These are phyloP conservation scores for Aspergillus ustus DNA, from an alignment of 2,329 filamentous ascomycete species.

Conservation along the genomic window DNA sequence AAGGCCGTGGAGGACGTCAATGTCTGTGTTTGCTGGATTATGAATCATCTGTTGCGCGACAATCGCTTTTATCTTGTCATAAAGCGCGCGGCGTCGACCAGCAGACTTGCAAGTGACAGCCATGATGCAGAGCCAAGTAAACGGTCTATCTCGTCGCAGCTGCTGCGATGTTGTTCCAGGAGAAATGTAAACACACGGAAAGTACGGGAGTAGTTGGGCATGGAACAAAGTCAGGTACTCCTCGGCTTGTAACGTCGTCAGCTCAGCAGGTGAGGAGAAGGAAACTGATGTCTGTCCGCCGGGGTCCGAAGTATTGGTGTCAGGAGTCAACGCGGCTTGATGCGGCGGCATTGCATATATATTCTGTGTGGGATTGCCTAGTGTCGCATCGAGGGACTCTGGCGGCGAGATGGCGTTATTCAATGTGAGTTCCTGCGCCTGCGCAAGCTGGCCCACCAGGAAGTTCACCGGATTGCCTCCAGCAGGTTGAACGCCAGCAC, in stretches of 20 bases:
- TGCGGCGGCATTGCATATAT: not conserved
- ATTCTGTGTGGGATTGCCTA: not conserved
- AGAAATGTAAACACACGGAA: constrained; percentile 53
- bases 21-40: constrained; percentile 42
- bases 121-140: constrained; percentile 57
- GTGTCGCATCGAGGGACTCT: not conserved
- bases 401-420: constrained; percentile 2
- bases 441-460: not conserved
- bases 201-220: constrained; percentile 46
- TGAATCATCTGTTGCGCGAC: constrained; percentile 54
- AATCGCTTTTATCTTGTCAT: constrained; percentile 49
- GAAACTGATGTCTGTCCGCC: not conserved
- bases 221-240: constrained; percentile 49
- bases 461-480: not conserved
- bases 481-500: not conserved
- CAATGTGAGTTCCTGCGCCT: not conserved
- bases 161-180: constrained; percentile 35
- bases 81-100: constrained; percentile 46
- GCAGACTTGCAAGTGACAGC: constrained; percentile 52
- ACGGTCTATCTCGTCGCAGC: constrained; percentile 51
- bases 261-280: constrained; percentile 6
- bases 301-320: not conserved
- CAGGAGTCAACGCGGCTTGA: not conserved
- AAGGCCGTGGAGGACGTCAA: constrained; percentile 60
- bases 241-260: constrained; percentile 36